Conservation (phyloP, 768 basidiomycete species). For the Tylopilus cervinicoccineus region DNA sequence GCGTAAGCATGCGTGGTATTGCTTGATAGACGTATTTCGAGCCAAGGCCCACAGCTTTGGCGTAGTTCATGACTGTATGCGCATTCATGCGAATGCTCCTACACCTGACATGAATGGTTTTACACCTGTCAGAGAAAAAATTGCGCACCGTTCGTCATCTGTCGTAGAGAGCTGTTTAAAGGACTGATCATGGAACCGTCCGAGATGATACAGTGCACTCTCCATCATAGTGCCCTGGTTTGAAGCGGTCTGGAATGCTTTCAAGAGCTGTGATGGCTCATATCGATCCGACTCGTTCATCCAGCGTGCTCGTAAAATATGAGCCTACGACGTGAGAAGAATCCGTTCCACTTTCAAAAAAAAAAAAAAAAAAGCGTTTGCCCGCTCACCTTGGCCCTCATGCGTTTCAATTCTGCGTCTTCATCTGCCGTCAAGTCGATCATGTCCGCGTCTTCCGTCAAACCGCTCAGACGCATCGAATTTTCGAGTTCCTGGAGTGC, state of each 20-base stretch:
- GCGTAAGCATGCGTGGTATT: conserved; percentile 86
- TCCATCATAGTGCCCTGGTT: conserved; percentile 63
- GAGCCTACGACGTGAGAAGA: conserved; percentile 45
- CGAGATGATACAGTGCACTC: conserved; percentile 80
- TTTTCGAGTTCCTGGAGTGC: conserved; percentile 87
- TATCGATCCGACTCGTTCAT: conserved; percentile 87
- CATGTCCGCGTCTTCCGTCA: conserved; percentile 42
- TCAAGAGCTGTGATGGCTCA: conserved; percentile 58
- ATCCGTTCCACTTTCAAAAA: not conserved
- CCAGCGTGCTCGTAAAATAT: conserved; percentile 84
- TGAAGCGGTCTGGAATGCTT: conserved; percentile 50
- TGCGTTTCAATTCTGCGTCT: conserved; percentile 43
- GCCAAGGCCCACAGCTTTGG: conserved; percentile 69
- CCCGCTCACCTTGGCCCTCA: conserved; percentile 68
- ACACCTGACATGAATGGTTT: not conserved
- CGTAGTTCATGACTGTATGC: conserved; percentile 63
- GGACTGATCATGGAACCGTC: conserved; percentile 82
- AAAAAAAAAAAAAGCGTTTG: not conserved
- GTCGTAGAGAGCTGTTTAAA: conserved; percentile 48
- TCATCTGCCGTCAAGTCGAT: conserved; percentile 56
- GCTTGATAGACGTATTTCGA: conserved; percentile 97
- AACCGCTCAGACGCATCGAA: conserved; percentile 52
- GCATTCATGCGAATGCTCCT: conserved; percentile 64
- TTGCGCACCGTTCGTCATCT: conserved; percentile 53
- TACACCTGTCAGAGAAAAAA: not conserved